Percentiles rank a stretch among this genome's conserved stretches.
Evolutionary conservation across 73 alveolate genomes (phyloP).

Genomic region (Paramecium octaurelia): DNA sequence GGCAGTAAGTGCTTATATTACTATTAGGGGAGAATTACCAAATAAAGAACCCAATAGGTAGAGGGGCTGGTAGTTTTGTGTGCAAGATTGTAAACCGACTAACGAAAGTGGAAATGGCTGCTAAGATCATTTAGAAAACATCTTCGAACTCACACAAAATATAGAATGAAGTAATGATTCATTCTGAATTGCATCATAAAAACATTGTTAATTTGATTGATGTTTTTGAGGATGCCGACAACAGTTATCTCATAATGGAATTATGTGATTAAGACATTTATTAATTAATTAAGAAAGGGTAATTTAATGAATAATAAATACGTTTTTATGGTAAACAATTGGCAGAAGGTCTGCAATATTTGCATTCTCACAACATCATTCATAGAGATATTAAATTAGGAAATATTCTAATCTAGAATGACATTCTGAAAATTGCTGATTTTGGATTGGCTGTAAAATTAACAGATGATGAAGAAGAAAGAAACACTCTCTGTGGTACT

Average conservation of each 20-base stretch:
- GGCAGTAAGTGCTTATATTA: not conserved
- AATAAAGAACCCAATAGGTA: conserved; percentile 57
- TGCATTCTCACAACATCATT: conserved; percentile 57
- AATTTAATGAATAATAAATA: conserved; percentile 39
- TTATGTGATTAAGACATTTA: conserved; percentile 54
- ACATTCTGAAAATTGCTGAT: conserved; percentile 90
- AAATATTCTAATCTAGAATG: conserved; percentile 76
- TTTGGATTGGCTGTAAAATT: conserved; percentile 90
- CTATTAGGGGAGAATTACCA: conserved; percentile 47
- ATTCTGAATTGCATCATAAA: conserved; percentile 37
- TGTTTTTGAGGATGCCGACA: conserved; percentile 55
- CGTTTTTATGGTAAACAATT: conserved; percentile 2
- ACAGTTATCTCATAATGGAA: conserved; percentile 53
- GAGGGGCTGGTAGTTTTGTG: conserved; percentile 65
- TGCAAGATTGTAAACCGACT: conserved; percentile 17
- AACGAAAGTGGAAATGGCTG: conserved; percentile 47
- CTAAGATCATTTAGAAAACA: not conserved
- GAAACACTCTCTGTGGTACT: conserved; percentile 94
- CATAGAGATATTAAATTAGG: conserved; percentile 97
- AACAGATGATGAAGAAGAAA: conserved; percentile 87
- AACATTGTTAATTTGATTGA: conserved; percentile 49
- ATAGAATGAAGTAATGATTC: conserved; percentile 38
- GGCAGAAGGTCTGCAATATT: conserved; percentile 63
- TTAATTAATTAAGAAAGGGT: not conserved
- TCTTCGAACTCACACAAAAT: not conserved